phyloP scores from a whole-genome alignment of 768 basidiomycete species.

The Leccinum variicolor region DNA sequence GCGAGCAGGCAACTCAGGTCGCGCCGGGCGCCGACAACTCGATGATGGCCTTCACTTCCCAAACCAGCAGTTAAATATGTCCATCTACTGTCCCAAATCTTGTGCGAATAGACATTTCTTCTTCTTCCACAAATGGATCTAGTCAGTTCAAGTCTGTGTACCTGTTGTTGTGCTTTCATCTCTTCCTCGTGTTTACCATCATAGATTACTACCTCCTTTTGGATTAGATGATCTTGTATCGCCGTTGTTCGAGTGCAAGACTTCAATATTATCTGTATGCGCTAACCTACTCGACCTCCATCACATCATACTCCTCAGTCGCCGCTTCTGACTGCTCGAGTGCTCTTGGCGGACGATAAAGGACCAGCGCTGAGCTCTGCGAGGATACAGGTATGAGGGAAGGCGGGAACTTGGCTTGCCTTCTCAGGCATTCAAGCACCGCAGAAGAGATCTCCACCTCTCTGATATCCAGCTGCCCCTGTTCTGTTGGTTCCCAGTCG shows the following conservation, averaged over 20 bases:
- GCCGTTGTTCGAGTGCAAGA: constrained; percentile 15
- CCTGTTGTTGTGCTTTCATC: constrained; percentile 19
- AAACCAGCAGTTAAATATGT: constrained; percentile 26
- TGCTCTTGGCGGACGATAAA: constrained; percentile 44
- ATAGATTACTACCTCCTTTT: constrained; percentile 26
- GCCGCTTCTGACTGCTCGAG: not conserved
- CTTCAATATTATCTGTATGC: not conserved
- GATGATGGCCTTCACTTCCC: constrained; percentile 47
- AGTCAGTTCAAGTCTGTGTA: constrained; percentile 20
- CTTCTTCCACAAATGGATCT: constrained; percentile 3
- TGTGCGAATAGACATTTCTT: constrained; percentile 6
- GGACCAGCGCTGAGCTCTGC: constrained; percentile 43
- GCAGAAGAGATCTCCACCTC: constrained; percentile 41
- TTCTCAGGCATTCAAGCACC: constrained; percentile 44
- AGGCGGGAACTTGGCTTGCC: constrained; percentile 21
- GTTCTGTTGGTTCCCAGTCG: constrained; percentile 24
- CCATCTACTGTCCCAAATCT: not conserved
- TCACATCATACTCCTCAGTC: constrained; percentile 38
- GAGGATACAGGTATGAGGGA: constrained; percentile 19
- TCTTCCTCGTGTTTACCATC: constrained; percentile 4
- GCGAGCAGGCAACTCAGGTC: constrained; percentile 25
- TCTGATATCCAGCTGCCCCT: constrained; percentile 18
- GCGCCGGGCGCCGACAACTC: constrained; percentile 35
- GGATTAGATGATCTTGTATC: constrained; percentile 25
- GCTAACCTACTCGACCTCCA: constrained; percentile 47